Evolutionary conservation across 164 flowering plant species (phyloP).

Genomic region (Stephania cephalantha): DNA sequence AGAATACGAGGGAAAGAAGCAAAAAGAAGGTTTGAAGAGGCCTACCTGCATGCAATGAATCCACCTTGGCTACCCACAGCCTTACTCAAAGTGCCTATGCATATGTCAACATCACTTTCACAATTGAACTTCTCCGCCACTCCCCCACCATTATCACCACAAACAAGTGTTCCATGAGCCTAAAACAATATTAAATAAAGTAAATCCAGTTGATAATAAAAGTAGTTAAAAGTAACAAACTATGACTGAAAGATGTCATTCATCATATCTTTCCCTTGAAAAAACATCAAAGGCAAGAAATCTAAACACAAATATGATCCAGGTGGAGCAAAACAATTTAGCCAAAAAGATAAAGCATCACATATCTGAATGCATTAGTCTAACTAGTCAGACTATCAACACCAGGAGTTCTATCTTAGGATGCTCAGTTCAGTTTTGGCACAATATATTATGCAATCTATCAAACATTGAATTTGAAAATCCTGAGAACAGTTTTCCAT

Average conservation of each 20-base stretch:
- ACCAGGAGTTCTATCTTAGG: neutral
- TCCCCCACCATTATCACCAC: conserved; percentile 86
- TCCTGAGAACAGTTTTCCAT: neutral
- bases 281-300: neutral
- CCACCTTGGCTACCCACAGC: conserved; percentile 97
- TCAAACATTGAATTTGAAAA: neutral
- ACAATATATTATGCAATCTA: neutral
- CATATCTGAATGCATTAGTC: neutral
- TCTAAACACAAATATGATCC: neutral
- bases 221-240: neutral
- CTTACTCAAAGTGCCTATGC: conserved; percentile 88
- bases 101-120: conserved; percentile 80
- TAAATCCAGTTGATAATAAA: neutral
- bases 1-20: neutral
- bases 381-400: neutral
- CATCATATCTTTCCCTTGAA: neutral
- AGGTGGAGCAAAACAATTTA: neutral
- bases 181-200: conserved; percentile 19
- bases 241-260: neutral
- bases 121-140: conserved; percentile 76
- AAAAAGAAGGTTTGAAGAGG: conserved; percentile 4
- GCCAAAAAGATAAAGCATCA: neutral
- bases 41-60: conserved; percentile 91
- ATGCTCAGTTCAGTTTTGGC: conserved; percentile 7
- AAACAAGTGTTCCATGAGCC: conserved; percentile 87